Evolutionary conservation across 2,329 filamentous ascomycete genomes (phyloP), one percentile per base, ranked within the genome.

Genomic region (Anthostomella pinea): DNA sequence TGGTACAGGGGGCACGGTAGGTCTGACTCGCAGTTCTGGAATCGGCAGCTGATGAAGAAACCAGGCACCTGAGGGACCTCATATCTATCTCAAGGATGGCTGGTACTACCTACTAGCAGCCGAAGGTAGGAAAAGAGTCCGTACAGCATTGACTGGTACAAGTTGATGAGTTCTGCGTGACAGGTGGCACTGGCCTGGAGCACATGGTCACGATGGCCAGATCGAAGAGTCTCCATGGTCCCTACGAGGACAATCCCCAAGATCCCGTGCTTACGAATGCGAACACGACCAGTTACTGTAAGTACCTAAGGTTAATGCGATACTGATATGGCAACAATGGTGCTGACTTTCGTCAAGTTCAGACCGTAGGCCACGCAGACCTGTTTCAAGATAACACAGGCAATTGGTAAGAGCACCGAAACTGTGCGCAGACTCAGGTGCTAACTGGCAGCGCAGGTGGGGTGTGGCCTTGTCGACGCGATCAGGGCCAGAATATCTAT

Each of bases 321-420:
- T n/a, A n/a, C n/a, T n/a, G n/a, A 2, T 10, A n/a, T 11, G 2
- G 6, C 5, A 4, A 13, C 6, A 3, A 19, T 9, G 15, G 23
- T 10, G 37, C 38, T 41, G 14, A 38, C 13, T 9, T 5, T 15
- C 6, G n/a, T 7, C 2, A 23, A 63, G 60, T 68, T 38, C 75
- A 79, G 45, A 73, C 73, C 2, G 68, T 77, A 0, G 76, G 76
- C 0, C 77, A 80, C 35, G 69, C 72, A 1, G 75, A 80, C 43
- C 42, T 79, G 2, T 78, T 80, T 41, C 67, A 75, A 30, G 75
- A 79, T 39, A 43, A 45, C 1, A 34, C 42, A 0, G 59, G 56
- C 0, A 62, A 65, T 38, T 69, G 65, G 63, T 62, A 38, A 44
- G 50, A n/a, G n/a, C n/a, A n/a, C n/a, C n/a, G n/a, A n/a, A n/a